phyloP scores from a whole-genome alignment of 257 asterid genomes.

The Forsythia suspensa region DNA sequence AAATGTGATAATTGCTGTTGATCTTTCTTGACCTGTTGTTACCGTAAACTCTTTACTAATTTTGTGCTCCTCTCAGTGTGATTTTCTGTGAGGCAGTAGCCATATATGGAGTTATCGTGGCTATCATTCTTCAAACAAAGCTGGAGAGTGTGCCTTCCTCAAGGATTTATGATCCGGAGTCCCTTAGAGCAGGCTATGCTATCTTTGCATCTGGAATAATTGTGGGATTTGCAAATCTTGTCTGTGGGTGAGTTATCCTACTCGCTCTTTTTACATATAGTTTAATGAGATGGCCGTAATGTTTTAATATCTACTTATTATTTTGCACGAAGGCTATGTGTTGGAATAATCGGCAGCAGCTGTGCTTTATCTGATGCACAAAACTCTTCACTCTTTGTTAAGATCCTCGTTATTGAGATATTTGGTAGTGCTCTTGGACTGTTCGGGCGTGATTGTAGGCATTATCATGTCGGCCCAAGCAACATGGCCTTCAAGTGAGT shows the following conservation, averaged over 20 bases:
- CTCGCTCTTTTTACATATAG: not conserved
- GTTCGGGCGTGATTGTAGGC: constrained; percentile 96
- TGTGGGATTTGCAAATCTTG: constrained; percentile 97
- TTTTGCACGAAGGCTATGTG: constrained; percentile 65
- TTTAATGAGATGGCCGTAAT: constrained; percentile 6
- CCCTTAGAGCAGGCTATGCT: constrained; percentile 97
- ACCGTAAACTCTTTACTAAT: constrained; percentile 11
- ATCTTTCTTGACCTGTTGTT: not conserved
- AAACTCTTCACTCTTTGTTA: constrained; percentile 94
- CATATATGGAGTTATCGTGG: constrained; percentile 97
- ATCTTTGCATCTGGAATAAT: constrained; percentile 97
- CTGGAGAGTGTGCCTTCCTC: constrained; percentile 84
- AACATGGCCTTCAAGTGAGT: constrained; percentile 78
- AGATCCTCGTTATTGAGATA: constrained; percentile 96
- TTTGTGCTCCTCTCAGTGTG: constrained; percentile 55
- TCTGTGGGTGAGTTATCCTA: constrained; percentile 76
- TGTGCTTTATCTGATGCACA: constrained; percentile 97
- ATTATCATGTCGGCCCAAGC: constrained; percentile 99
- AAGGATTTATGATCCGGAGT: constrained; percentile 67
- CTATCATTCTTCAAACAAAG: constrained; percentile 98
- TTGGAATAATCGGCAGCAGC: constrained; percentile 99
- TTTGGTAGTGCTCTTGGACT: constrained; percentile 98
- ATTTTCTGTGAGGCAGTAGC: constrained; percentile 99
- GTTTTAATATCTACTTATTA: constrained; percentile 13
- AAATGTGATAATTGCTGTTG: not conserved